Conservation (phyloP, 352 stramenopile genomes). For the Thraustochytrium sp. region DNA sequence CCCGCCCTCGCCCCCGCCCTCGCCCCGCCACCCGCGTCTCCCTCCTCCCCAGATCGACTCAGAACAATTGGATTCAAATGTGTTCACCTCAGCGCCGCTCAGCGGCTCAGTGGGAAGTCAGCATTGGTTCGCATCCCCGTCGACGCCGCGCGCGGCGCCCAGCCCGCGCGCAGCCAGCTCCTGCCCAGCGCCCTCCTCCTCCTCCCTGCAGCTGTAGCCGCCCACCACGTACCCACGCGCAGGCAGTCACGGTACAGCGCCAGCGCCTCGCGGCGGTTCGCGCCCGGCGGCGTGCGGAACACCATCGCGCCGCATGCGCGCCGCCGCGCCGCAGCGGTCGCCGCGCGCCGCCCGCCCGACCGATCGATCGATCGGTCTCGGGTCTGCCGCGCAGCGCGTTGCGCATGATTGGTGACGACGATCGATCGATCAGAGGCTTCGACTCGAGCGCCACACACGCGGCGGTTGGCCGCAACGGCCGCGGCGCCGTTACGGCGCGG, state of each 20-base stretch:
- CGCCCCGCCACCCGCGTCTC: too few relatives aligned
- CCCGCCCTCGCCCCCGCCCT: background rate
- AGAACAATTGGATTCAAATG: background rate
- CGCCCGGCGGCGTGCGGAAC: background rate
- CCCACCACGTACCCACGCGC: background rate
- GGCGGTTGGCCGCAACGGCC: too few relatives aligned
- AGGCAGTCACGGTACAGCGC: slow-evolving; percentile 4
- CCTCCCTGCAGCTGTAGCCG: background rate
- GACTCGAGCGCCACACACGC: too few relatives aligned
- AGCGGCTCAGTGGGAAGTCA: background rate
- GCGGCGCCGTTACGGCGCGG: too few relatives aligned
- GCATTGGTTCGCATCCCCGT: background rate
- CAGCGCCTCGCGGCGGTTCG: background rate
- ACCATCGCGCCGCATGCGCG: background rate
- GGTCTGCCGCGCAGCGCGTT: too few relatives aligned
- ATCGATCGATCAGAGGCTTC: too few relatives aligned
- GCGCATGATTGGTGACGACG: too few relatives aligned
- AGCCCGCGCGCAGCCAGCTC: too few relatives aligned
- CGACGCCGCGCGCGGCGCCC: background rate
- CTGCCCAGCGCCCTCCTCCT: too few relatives aligned
- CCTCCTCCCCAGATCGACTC: background rate
- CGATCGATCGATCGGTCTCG: too few relatives aligned
- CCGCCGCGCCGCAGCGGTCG: background rate
- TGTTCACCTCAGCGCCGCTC: background rate
- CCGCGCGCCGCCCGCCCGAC: too few relatives aligned